Conservation (phyloP, 2,329 filamentous ascomycete species). For the Corinectria fuckeliana region DNA sequence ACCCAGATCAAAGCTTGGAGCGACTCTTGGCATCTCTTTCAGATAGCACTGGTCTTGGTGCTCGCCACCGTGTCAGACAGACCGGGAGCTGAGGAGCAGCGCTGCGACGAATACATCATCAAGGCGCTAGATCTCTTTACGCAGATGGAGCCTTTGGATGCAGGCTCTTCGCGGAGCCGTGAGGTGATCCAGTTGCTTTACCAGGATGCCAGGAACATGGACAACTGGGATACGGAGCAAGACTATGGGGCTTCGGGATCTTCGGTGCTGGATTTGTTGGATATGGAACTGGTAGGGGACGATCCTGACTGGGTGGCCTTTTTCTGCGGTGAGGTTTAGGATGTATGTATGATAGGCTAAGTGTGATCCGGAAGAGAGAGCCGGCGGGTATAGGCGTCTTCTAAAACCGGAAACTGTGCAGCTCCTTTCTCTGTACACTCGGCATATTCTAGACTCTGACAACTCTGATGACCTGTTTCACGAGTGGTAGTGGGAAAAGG, state of each 20-base stretch:
- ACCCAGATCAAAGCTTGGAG: background rate
- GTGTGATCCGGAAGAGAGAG: no score
- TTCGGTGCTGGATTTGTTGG: background rate
- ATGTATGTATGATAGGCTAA: no score
- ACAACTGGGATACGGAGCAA: background rate
- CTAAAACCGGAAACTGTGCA: no score
- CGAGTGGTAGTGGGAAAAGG: no score
- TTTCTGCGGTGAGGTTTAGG: background rate
- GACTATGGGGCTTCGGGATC: background rate
- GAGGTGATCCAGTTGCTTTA: conserved; percentile 1
- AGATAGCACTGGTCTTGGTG: background rate
- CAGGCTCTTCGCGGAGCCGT: background rate
- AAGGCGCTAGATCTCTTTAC: background rate
- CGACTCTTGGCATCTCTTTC: background rate
- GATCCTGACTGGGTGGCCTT: conserved; percentile 5
- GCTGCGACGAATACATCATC: background rate
- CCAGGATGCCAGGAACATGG: background rate
- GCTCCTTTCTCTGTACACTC: no score
- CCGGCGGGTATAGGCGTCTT: no score
- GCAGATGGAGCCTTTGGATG: background rate
- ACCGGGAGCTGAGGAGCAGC: background rate
- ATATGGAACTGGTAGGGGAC: conserved; percentile 1
- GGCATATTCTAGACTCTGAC: no score
- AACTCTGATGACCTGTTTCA: no score
- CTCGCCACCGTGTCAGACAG: background rate